A percentile compares a stretch with the other conserved stretches of the same genome.
Evolutionary conservation across 176 grass and related monocot species (phyloP).

Genomic region (Tillandsia leiboldiana): DNA sequence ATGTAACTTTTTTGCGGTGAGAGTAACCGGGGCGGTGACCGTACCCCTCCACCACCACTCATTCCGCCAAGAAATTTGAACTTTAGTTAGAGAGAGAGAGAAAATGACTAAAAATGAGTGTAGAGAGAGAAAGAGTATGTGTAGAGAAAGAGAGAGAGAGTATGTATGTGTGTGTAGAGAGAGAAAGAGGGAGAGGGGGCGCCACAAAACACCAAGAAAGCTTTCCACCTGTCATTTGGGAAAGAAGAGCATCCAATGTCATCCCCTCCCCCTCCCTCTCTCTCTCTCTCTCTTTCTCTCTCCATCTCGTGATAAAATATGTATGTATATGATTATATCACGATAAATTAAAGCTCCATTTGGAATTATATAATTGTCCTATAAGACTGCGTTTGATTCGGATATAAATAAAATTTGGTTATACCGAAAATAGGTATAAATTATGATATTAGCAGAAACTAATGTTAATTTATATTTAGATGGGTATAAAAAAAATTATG

Average conservation of each 20-base stretch:
- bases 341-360: too few species aligned
- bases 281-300: not conserved
- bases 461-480: too few species aligned
- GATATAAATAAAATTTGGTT: too few species aligned
- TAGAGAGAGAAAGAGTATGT: not conserved
- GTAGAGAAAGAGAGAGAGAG: not conserved
- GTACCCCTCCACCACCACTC: not conserved
- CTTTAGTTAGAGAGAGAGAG: slow-evolving; percentile 3
- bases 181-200: not conserved
- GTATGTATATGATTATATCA: too few species aligned
- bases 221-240: not conserved
- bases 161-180: not conserved
- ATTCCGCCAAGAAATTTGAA: slow-evolving; percentile 6
- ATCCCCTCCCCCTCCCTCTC: not conserved
- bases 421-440: too few species aligned
- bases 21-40: not conserved
- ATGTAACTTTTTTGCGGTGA: too few species aligned
- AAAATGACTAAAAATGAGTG: not conserved
- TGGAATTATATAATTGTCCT: too few species aligned
- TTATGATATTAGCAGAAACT: too few species aligned
- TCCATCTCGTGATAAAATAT: not conserved
- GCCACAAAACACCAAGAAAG: not conserved
- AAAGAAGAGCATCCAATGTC: not conserved
- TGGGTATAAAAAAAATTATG: too few species aligned
- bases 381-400: too few species aligned